Percentiles rank a stretch among this genome's conserved stretches.
Evolutionary conservation across 441 rosid genomes (phyloP).

Genomic region (Pelargonium fulgidum): DNA sequence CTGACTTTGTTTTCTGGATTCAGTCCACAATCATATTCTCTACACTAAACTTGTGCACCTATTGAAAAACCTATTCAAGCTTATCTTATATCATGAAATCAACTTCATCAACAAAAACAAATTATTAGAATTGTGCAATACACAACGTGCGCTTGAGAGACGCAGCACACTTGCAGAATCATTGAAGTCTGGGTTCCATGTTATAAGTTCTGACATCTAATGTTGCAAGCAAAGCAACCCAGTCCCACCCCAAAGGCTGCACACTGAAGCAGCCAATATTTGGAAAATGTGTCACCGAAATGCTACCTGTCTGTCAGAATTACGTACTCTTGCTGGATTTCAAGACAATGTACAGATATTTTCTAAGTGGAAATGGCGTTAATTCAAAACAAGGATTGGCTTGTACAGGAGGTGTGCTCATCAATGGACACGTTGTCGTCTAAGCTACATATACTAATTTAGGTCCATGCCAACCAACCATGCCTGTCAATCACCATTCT

Average conservation of each 20-base stretch:
- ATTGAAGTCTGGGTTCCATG: not conserved
- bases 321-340: not conserved
- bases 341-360: not conserved
- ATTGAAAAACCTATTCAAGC: not conserved
- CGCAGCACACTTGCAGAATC: not conserved
- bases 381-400: not conserved
- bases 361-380: not conserved
- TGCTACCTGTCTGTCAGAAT: not conserved
- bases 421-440: not conserved
- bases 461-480: not conserved
- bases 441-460: not conserved
- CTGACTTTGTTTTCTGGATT: not conserved
- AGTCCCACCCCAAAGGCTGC: too few relatives aligned
- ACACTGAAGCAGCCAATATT: too few relatives aligned
- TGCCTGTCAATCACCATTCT: not conserved
- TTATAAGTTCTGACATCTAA: not conserved
- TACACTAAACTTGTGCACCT: not conserved
- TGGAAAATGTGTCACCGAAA: too few relatives aligned
- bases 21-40: not conserved
- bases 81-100: too few relatives aligned
- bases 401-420: not conserved
- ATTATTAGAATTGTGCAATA: not conserved
- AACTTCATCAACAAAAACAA: not conserved
- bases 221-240: slow-evolving; percentile 7
- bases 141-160: not conserved